phyloP scores from a whole-genome alignment of 257 asterid genomes.

The Nicotiana tabacum region DNA sequence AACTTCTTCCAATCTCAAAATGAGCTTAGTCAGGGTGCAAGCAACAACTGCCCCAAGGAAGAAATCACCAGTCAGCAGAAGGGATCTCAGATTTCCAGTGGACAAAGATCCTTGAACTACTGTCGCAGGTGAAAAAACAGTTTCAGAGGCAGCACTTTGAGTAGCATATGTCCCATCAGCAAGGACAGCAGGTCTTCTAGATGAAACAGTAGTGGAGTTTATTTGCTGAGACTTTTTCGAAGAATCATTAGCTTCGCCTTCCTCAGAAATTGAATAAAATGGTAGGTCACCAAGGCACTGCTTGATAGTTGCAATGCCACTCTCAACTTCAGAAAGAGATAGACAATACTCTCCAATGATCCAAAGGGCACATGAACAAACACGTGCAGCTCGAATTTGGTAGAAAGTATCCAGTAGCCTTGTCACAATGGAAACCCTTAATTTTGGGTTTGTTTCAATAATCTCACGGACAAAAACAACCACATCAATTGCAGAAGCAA shows the following conservation, averaged over 20 bases:
- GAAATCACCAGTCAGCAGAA: conserved; percentile 86
- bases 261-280: conserved; percentile 71
- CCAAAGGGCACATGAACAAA: conserved; percentile 95
- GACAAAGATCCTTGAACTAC: conserved; percentile 69
- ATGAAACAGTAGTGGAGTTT: conserved; percentile 75
- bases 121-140: conserved; percentile 73
- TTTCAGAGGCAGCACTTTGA: conserved; percentile 97
- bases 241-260: conserved; percentile 67
- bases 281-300: conserved; percentile 96
- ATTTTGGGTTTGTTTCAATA: conserved; percentile 83
- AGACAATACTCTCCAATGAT: conserved; percentile 84
- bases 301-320: conserved; percentile 74
- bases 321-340: conserved; percentile 88
- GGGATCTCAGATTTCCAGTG: conserved; percentile 78
- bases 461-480: conserved; percentile 83
- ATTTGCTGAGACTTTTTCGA: conserved; percentile 71
- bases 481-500: conserved; percentile 89
- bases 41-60: conserved; percentile 90
- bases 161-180: conserved; percentile 98
- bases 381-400: conserved; percentile 91
- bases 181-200: conserved; percentile 89
- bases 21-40: conserved; percentile 81
- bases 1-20: conserved; percentile 84
- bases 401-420: conserved; percentile 86
- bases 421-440: conserved; percentile 83